Base-by-base conservation (phyloP, 2,329 filamentous ascomycete species). In the Gliomastix tumulicola region DNA sequence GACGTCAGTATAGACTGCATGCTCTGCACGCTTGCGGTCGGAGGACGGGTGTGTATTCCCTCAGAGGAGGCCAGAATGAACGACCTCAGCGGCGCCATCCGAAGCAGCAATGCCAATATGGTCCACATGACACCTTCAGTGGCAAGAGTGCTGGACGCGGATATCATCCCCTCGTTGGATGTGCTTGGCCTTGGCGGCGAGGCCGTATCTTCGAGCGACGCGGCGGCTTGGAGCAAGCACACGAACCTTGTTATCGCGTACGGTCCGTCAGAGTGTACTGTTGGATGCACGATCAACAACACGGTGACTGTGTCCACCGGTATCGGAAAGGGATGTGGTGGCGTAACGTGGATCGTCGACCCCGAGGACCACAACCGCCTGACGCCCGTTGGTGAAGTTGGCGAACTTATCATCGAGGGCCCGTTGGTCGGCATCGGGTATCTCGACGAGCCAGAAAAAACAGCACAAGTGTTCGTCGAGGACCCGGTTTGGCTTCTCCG, bases 391-490 rank as follows among this genome's bases (percentile, higher is more conserved):
- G 71, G 71, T 0, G 56, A 60, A 3, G 60, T 74, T 2, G 72
- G 72, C 6, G 71, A 76, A 48, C 55, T 76, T n/a, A 52, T 74
- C 4, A 57, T 78, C 12, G 71, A 73, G 42, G 74, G 74, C 0
- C 75, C 76, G 2, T 68, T 75, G n/a, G 72, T 84, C 3, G 77
- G 76, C 9, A 61, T 73, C 22, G 77, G 76, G 19, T 84, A 84
- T 41, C 56, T 81, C 17, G 71, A 71, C 35, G 71, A 81, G 38
- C 60, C 64, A 0, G 64, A 66, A 28, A 79, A 77, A 54, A 82
- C 79, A 0, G 63, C 63, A 3, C 65, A 67, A 18, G 68, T 66
- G 1, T 84, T 83, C 41, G 69, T 83, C 32, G 56, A 64, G 9
- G 62, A 76, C 36, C 76, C 74, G 1, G 51, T 51, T 1, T 82